A percentile compares a stretch with the other conserved stretches of the same genome.
phyloP scores from a whole-genome alignment of 192 early-diverging fungal species.

The Haplosporangium gracile region DNA sequence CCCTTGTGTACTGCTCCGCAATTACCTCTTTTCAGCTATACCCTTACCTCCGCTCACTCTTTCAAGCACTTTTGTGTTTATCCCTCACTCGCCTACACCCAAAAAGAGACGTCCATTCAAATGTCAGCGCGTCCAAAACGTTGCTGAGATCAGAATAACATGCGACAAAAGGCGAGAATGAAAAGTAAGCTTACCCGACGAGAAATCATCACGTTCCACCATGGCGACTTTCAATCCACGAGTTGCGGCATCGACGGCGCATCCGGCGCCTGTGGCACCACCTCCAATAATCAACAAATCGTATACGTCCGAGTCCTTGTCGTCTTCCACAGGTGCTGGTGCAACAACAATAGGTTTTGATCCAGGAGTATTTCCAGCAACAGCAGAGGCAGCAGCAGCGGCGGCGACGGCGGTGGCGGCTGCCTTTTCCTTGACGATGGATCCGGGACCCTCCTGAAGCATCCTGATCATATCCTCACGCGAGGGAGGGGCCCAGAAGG shows the following conservation, averaged over 20 bases:
- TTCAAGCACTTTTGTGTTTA: background rate
- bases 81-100: background rate
- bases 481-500: slow-evolving; percentile 82
- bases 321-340: slow-evolving; percentile 10
- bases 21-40: background rate
- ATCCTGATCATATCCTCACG: slow-evolving; percentile 78
- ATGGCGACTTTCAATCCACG: slow-evolving; percentile 93
- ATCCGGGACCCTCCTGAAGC: slow-evolving; percentile 66
- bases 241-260: slow-evolving; percentile 93
- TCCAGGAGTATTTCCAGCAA: background rate
- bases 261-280: slow-evolving; percentile 94
- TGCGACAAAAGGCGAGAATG: background rate
- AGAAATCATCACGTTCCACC: slow-evolving; percentile 97
- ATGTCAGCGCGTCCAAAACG: background rate
- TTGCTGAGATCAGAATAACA: background rate
- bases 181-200: slow-evolving; percentile 67
- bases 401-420: background rate
- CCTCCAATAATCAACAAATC: slow-evolving; percentile 95
- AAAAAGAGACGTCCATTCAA: background rate
- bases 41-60: background rate
- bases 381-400: background rate
- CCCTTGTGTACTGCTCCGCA: background rate
- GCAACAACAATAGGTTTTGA: background rate
- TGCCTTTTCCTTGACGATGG: slow-evolving; percentile 44
- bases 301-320: slow-evolving; percentile 64